phyloP scores from a whole-genome alignment of 192 early-diverging fungal genomes.

The Rhizoclosmatium sp. region DNA sequence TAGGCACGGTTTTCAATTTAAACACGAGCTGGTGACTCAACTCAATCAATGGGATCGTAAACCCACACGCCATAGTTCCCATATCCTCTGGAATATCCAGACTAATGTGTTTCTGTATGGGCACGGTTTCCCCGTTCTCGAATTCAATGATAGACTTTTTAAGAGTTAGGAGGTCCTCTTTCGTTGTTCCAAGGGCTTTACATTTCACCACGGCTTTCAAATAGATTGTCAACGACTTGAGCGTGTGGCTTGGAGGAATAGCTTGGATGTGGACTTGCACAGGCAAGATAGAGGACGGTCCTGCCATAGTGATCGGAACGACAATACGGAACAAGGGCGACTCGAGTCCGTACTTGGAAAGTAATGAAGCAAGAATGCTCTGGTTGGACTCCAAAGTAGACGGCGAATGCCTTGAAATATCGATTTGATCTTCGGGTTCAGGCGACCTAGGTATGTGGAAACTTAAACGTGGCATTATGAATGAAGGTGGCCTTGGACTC shows the following conservation, averaged over 20 bases:
- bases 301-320: constrained; percentile 19
- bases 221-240: not conserved
- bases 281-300: not conserved
- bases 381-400: not conserved
- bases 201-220: constrained; percentile 1
- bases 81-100: not conserved
- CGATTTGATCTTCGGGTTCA: no score
- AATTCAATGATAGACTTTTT: not conserved
- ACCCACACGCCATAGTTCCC: not conserved
- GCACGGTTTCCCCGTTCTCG: not conserved
- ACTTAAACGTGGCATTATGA: no score
- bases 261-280: constrained; percentile 3
- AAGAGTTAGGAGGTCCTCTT: not conserved
- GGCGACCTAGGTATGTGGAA: no score
- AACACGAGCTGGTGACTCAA: constrained; percentile 9
- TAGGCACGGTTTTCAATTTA: not conserved
- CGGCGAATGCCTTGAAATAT: no score
- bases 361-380: not conserved
- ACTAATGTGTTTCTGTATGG: not conserved
- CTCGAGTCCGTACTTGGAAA: not conserved
- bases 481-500: no score
- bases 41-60: not conserved
- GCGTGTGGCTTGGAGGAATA: not conserved
- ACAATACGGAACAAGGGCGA: constrained; percentile 6
- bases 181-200: no score